phyloP scores from a whole-genome alignment of 1,139 yeast genomes.

The Nematodospora anomalae region DNA sequence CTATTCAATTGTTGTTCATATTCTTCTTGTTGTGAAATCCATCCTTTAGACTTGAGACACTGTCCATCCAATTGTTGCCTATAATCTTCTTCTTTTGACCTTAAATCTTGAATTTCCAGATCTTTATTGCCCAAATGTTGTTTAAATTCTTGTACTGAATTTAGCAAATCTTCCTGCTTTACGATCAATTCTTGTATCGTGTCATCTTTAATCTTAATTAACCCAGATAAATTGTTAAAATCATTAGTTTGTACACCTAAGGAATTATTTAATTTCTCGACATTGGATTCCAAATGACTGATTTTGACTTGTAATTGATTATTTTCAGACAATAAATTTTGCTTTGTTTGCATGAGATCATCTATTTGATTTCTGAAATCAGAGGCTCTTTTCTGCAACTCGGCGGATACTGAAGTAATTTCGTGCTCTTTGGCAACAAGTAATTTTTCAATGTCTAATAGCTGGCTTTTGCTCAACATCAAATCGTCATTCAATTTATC shows the following conservation, averaged over 20 bases:
- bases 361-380: not conserved
- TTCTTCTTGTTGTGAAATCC: not conserved
- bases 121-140: not conserved
- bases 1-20: constrained; percentile 2
- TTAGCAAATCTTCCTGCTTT: not conserved
- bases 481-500: not conserved
- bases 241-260: constrained; percentile 3
- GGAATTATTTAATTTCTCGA: not conserved
- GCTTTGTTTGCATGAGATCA: not conserved
- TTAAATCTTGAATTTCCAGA: constrained; percentile 3
- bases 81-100: not conserved
- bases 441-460: not conserved
- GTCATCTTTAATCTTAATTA: constrained; percentile 6
- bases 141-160: not conserved
- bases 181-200: constrained; percentile 4
- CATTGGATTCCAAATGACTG: not conserved
- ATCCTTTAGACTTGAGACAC: constrained; percentile 1
- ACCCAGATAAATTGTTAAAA: constrained; percentile 3
- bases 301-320: not conserved
- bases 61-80: constrained; percentile 3
- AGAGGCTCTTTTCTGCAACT: not conserved
- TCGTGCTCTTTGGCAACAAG: not conserved
- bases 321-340: not conserved
- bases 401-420: not conserved
- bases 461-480: not conserved